Evolutionary conservation across 257 asterid genomes (phyloP).

Genomic region (Przewalskia tangutica): DNA sequence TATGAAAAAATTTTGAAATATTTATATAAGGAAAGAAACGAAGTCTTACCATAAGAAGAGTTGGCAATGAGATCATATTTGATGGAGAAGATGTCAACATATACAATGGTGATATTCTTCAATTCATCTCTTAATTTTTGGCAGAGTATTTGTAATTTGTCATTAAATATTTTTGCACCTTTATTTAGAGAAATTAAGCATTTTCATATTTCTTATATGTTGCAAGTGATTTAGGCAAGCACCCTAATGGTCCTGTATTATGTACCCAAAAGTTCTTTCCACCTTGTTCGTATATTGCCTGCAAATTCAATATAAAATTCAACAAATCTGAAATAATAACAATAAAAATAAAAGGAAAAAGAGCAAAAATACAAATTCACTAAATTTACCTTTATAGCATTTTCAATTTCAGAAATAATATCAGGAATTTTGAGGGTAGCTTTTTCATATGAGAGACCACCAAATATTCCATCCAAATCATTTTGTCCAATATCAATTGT

Average conservation of each 20-base stretch:
- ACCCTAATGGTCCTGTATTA: conserved; percentile 44
- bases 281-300: conserved; percentile 23
- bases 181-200: conserved; percentile 25
- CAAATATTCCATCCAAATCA: conserved; percentile 23
- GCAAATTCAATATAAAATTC: background rate
- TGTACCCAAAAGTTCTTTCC: conserved; percentile 43
- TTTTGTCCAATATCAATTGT: conserved; percentile 43
- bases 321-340: background rate
- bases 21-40: background rate
- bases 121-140: conserved; percentile 12
- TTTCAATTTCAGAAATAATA: conserved; percentile 31
- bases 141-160: conserved; percentile 6
- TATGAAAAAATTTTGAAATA: too few species aligned
- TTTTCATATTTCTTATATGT: conserved; percentile 5
- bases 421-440: conserved; percentile 25
- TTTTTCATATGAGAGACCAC: conserved; percentile 12
- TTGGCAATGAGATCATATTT: conserved; percentile 34
- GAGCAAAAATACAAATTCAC: background rate
- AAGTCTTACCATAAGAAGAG: conserved; percentile 25
- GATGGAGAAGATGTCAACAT: conserved; percentile 39
- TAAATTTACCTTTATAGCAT: conserved; percentile 23
- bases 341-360: background rate
- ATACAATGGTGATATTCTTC: conserved; percentile 22
- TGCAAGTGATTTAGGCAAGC: conserved; percentile 30
- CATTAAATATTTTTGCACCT: conserved; percentile 31